These are phyloP conservation scores for Ministeria vibrans DNA, from an alignment of 78 protist genomes.

Conservation along the genomic window DNA sequence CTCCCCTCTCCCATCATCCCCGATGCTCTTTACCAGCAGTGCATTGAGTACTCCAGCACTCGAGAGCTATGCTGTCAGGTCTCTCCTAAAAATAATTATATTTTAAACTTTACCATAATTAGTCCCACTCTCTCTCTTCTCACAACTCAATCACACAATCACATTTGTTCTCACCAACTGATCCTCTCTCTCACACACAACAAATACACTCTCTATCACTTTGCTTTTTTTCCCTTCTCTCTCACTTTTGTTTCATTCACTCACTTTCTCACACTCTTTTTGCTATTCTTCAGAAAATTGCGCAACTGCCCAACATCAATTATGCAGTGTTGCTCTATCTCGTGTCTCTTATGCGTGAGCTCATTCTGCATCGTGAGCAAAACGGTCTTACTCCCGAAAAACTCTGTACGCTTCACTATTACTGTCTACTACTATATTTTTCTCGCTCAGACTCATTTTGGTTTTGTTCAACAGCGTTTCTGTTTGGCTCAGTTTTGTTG, in stretches of 20 bases:
- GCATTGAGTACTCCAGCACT: neutral
- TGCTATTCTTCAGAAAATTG: slow-evolving; percentile 14
- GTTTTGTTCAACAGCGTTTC: neutral
- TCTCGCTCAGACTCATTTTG: neutral
- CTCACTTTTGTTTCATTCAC: slow-evolving; percentile 32
- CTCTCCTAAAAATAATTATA: neutral
- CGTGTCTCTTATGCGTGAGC: slow-evolving; percentile 18
- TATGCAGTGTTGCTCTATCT: slow-evolving; percentile 17
- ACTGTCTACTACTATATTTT: too few relatives aligned
- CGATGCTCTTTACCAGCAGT: slow-evolving; percentile 18
- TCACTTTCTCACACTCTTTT: slow-evolving; percentile 34
- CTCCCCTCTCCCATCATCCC: slow-evolving; percentile 63
- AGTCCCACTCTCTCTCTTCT: too few relatives aligned
- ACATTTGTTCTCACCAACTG: neutral
- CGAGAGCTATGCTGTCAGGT: neutral
- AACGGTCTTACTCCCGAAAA: neutral
- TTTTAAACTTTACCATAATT: too few relatives aligned
- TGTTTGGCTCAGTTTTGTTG: neutral
- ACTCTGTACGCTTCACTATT: neutral
- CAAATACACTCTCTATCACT: neutral
- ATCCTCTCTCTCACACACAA: neutral
- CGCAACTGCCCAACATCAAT: slow-evolving; percentile 18
- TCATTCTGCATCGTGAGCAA: neutral
- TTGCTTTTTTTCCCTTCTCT: slow-evolving; percentile 30
- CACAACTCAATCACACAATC: too few relatives aligned